Base-by-base conservation (phyloP, 306 rosid species). In the Prunus mume region DNA sequence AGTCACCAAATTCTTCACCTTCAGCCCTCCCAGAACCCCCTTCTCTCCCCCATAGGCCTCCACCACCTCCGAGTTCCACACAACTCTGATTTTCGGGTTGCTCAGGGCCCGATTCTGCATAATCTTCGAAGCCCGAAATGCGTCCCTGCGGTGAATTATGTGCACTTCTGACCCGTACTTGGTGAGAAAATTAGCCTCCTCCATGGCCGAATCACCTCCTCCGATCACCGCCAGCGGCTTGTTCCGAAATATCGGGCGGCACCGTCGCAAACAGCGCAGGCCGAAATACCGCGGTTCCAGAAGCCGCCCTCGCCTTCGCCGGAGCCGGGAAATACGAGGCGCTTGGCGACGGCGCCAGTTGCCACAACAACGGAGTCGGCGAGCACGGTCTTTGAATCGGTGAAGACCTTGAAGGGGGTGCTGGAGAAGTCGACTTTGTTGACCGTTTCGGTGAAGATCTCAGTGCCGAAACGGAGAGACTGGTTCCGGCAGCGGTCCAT, bases 191-290 rank as follows among this genome's bases (percentile, higher is more conserved):
- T 80, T 91, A 0, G 97, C 97, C 66, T 93, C 98, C 74, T 91
- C 98, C 97, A 90, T 91, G 2, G 98, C 93, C 18, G 98, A 90
- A 61, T 93, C 97, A 0, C 98, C 97, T 0, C 98, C 98, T 0
- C 98, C 96, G 46, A 93, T 84, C 64, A 93, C 96, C 8, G 87
- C 98, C 58, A 93, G 68, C 0, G 91, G 93, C 70, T 85, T 88
- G 83, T 88, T 83, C 49, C 90, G 68, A 65, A 93, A 91, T 20
- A 91, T 87, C 1, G 97, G 98, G 96, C 96, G 0, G 98, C 98
- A 0, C 98, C 98, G 12, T 93, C 96, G 60, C 96, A 93, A 13
- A 93, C 96, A 0, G 97, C 98, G 45, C 97, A 93, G 3, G 96
- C 93, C 2, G 93, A 91, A 47, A 93, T 91, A 6, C 97, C 97